Evolutionary conservation across 768 basidiomycete genomes (phyloP).

Genomic region (Mycena capillaripes): DNA sequence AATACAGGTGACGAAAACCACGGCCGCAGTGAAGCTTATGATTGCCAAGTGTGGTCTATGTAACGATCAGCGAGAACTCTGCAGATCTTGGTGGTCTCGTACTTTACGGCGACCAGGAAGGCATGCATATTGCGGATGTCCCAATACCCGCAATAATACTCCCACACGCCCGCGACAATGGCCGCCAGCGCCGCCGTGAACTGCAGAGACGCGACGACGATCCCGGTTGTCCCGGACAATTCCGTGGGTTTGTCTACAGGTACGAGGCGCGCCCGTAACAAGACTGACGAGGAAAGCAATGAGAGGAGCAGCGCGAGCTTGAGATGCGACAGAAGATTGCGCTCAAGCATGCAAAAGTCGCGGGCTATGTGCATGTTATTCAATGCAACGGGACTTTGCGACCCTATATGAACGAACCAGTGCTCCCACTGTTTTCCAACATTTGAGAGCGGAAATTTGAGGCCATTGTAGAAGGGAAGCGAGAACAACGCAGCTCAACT

Average conservation of each 20-base stretch:
- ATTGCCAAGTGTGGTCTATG: constrained; percentile 65
- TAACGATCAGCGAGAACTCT: constrained; percentile 13
- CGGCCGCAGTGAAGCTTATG: constrained; percentile 61
- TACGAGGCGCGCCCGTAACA: constrained; percentile 72
- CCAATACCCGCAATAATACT: constrained; percentile 71
- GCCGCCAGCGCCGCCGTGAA: constrained; percentile 66
- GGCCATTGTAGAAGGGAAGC: not conserved
- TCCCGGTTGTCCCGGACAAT: constrained; percentile 42
- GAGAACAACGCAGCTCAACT: not conserved
- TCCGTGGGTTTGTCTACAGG: constrained; percentile 52
- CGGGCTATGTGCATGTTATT: constrained; percentile 57
- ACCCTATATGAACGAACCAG: not conserved
- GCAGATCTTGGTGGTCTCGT: not conserved
- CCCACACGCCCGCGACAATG: constrained; percentile 73
- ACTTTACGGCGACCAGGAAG: constrained; percentile 73
- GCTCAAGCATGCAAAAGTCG: constrained; percentile 85
- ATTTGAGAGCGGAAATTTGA: not conserved
- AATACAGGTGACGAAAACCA: constrained; percentile 67
- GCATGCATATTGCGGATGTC: constrained; percentile 72
- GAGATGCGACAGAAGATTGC: constrained; percentile 79
- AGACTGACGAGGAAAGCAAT: constrained; percentile 72
- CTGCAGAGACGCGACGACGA: constrained; percentile 68
- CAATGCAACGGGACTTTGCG: not conserved
- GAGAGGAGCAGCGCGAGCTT: constrained; percentile 76
- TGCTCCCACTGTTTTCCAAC: constrained; percentile 22